Evolutionary conservation across 805 yeast genomes (phyloP).

Genomic region (Jamesozyma spencerorum): DNA sequence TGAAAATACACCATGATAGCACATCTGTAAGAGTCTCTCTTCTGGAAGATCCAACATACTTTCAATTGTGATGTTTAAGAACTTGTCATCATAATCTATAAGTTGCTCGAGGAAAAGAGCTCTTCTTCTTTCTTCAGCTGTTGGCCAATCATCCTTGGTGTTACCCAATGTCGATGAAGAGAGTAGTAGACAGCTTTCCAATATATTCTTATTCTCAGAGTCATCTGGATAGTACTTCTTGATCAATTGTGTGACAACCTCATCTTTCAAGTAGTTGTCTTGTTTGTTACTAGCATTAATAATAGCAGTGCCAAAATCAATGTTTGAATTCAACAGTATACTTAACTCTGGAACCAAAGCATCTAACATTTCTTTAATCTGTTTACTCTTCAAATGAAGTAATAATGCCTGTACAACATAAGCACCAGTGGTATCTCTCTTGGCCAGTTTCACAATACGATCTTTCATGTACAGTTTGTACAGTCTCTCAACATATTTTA

Average conservation of each 20-base stretch:
- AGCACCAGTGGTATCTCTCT: constrained; percentile 76
- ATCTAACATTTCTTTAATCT: constrained; percentile 54
- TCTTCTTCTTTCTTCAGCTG: constrained; percentile 78
- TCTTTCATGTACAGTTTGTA: constrained; percentile 64
- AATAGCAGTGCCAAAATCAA: constrained; percentile 59
- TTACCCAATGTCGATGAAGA: constrained; percentile 69
- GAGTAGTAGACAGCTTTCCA: constrained; percentile 60
- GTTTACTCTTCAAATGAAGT: constrained; percentile 51
- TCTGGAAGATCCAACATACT: constrained; percentile 50
- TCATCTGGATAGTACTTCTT: constrained; percentile 36
- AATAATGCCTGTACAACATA: constrained; percentile 68
- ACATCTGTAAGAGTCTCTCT: constrained; percentile 62
- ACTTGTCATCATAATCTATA: constrained; percentile 55
- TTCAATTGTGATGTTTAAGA: constrained; percentile 49
- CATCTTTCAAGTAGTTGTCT: constrained; percentile 49
- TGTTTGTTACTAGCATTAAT: constrained; percentile 56
- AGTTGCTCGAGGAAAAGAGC: constrained; percentile 65
- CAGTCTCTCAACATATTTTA: constrained; percentile 61
- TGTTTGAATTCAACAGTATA: constrained; percentile 51
- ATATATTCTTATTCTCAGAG: constrained; percentile 36
- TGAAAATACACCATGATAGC: constrained; percentile 83
- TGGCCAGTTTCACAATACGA: constrained; percentile 62
- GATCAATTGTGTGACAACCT: constrained; percentile 43
- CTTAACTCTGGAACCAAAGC: constrained; percentile 58
- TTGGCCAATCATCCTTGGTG: constrained; percentile 84